Conservation (phyloP, 495 filamentous ascomycete species). For the Xylaria palmicola region DNA sequence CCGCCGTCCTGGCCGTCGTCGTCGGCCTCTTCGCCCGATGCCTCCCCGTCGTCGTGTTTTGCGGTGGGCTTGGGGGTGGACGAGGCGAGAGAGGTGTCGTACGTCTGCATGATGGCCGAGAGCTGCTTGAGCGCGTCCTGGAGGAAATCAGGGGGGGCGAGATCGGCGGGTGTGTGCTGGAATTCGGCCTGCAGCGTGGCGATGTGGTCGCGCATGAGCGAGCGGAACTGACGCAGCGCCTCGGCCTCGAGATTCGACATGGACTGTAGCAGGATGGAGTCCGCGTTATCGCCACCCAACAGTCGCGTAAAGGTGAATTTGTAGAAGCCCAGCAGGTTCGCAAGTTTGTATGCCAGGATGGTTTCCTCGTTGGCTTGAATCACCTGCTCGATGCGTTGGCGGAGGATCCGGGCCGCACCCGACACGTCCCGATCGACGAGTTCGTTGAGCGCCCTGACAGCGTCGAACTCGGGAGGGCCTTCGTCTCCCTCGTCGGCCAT, state of each 20-base stretch:
- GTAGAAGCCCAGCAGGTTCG: conserved; percentile 88
- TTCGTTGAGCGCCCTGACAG: conserved; percentile 78
- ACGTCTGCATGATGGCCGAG: conserved; percentile 71
- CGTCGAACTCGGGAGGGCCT: conserved; percentile 62
- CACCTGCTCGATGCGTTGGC: conserved; percentile 84
- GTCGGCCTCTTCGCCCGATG: conserved; percentile 50
- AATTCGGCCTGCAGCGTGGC: conserved; percentile 69
- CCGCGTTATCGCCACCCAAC: conserved; percentile 50
- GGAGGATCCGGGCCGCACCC: conserved; percentile 72
- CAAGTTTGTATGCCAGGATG: conserved; percentile 82
- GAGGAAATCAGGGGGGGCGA: conserved; percentile 81
- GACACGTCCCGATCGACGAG: conserved; percentile 84
- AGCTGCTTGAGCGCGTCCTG: conserved; percentile 75
- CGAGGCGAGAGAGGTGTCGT: conserved; percentile 72
- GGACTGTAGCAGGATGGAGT: conserved; percentile 68
- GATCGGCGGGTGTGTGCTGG: conserved; percentile 62
- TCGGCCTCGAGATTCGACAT: conserved; percentile 67
- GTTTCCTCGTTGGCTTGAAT: conserved; percentile 91
- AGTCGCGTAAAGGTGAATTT: conserved; percentile 77
- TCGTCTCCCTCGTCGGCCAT: conserved; percentile 53
- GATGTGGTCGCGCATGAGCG: conserved; percentile 74
- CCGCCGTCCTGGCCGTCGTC: conserved; percentile 55
- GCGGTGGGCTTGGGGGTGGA: conserved; percentile 11
- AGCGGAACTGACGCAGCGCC: conserved; percentile 79
- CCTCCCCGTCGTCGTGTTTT: conserved; percentile 27